Evolutionary conservation across 345 rosid genomes (phyloP), one percentile per base, ranked within the genome.

Genomic region (Noccaea bulbosa): DNA sequence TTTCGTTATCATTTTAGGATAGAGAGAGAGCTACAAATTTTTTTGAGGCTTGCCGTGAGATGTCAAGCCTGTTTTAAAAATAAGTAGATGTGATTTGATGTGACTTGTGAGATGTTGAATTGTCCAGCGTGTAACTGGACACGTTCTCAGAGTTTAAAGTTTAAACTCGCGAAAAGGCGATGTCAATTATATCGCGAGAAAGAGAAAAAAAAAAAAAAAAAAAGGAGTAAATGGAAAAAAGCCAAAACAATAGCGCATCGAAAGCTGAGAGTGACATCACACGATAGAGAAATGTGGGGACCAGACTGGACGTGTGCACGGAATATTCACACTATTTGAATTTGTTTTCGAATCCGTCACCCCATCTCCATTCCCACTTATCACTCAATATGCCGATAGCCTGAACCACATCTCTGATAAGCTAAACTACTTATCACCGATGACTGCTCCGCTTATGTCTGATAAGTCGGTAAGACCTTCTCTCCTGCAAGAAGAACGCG

Each of bases 401-500:
- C 0, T 0, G 0, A 0, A 0, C 0, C 0, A 0, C 74, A 0
- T 78, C 22, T 83, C 66, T 24, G 0, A 65, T 46, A 73, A 56
- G 52, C 2, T 0, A 0, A 0, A 0, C 0, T 0, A 0, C 70
- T 0, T 72, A 72, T 72, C 65, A 38, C 40, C 44, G 60, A 78
- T 77, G 58, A 0, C 1, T 0, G 5, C 14, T 72, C 58, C 64
- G 58, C 83, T 77, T 71, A 79, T 72, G 24, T 72, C 71, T 72
- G 88, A 83, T 84, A 72, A 77, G 84, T 77, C 83, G 54, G 88
- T 83, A 62, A 70, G 81, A 77, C 81, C 66, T 74, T 65, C 77
- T 20, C 57, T 39, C 80, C 80, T 82, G 92, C 58, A 82, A 43
- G 37, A 72, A 72, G 90, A 84, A 68, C 78, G 88, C 96, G 88